A percentile compares a stretch with the other conserved stretches of the same genome.
Evolutionary conservation across 768 basidiomycete species (phyloP).

Genomic region (Suillus discolor): DNA sequence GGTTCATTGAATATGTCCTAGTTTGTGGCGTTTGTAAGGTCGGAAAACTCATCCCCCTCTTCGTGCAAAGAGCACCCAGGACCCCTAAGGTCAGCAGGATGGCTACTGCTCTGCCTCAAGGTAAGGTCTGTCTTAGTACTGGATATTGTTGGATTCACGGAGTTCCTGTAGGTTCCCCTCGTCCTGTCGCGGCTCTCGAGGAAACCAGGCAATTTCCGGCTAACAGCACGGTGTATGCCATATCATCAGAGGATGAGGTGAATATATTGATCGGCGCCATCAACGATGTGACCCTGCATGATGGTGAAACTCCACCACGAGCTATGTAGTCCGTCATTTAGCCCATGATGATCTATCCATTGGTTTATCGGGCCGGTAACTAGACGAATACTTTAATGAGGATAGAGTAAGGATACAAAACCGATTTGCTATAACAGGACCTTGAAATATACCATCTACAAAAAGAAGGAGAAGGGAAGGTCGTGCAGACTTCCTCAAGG

Average conservation of each 20-base stretch:
- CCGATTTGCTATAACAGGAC: neutral
- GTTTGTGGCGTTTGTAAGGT: conserved; percentile 69
- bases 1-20: conserved; percentile 24
- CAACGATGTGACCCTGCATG: conserved; percentile 7
- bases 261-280: conserved; percentile 19
- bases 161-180: conserved; percentile 21
- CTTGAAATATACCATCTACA: too few relatives aligned
- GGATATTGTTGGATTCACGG: neutral
- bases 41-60: conserved; percentile 61
- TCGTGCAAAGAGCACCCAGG: conserved; percentile 40
- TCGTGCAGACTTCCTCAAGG: too few relatives aligned
- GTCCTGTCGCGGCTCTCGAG: neutral
- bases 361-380: neutral
- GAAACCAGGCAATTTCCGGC: neutral
- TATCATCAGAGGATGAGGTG: conserved; percentile 12
- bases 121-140: conserved; percentile 27
- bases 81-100: conserved; percentile 43
- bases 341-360: neutral
- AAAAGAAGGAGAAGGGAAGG: too few relatives aligned
- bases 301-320: neutral
- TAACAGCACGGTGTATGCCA: neutral
- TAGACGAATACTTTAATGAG: neutral
- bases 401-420: conserved; percentile 6
- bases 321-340: too few relatives aligned
- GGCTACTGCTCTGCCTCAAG: conserved; percentile 48